Percentiles rank a stretch among this genome's conserved stretches.
Conservation (phyloP, 2,329 filamentous ascomycete species). For the Xylaria sp. region DNA sequence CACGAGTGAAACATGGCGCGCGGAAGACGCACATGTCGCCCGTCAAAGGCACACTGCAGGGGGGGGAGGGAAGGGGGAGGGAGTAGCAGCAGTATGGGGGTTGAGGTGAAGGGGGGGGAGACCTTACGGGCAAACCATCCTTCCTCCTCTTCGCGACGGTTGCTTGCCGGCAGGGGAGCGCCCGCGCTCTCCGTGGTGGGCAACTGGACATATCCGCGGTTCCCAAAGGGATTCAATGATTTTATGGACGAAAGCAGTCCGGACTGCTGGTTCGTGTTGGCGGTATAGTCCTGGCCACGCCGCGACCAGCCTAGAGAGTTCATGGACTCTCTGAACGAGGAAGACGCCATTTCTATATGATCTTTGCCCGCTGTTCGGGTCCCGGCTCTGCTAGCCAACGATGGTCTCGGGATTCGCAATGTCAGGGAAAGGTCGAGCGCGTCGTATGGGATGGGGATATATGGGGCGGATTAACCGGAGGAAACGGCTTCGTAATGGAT, state of each 20-base stretch:
- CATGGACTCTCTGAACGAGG: slow-evolving; percentile 90
- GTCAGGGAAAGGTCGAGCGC: slow-evolving; percentile 17
- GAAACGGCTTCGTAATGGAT: slow-evolving; percentile 27
- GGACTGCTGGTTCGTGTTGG: slow-evolving; percentile 70
- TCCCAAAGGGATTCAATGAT: slow-evolving; percentile 84
- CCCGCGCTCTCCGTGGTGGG: slow-evolving; percentile 82
- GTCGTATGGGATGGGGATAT: slow-evolving; percentile 23
- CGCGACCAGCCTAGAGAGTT: slow-evolving; percentile 94
- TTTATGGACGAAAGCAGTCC: slow-evolving; percentile 81
- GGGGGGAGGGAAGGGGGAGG: too few species aligned
- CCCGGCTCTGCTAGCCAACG: slow-evolving; percentile 15
- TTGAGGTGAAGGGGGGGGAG: slow-evolving; percentile 30
- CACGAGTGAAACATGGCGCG: slow-evolving; percentile 47
- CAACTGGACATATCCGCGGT: slow-evolving; percentile 85
- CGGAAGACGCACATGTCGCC: slow-evolving; percentile 48
- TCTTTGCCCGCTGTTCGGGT: slow-evolving; percentile 3
- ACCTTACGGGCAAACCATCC: slow-evolving; percentile 92
- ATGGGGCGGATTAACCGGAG: slow-evolving; percentile 22
- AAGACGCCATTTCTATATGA: slow-evolving; percentile 70
- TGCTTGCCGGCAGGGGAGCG: slow-evolving; percentile 83
- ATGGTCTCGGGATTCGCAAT: slow-evolving; percentile 15
- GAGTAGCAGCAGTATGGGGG: slow-evolving; percentile 28
- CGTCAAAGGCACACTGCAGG: slow-evolving; percentile 44
- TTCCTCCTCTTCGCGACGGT: slow-evolving; percentile 89
- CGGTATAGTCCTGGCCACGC: slow-evolving; percentile 74